Conservation (phyloP, 1,139 yeast species). For the Sugiyamaella sp. region DNA sequence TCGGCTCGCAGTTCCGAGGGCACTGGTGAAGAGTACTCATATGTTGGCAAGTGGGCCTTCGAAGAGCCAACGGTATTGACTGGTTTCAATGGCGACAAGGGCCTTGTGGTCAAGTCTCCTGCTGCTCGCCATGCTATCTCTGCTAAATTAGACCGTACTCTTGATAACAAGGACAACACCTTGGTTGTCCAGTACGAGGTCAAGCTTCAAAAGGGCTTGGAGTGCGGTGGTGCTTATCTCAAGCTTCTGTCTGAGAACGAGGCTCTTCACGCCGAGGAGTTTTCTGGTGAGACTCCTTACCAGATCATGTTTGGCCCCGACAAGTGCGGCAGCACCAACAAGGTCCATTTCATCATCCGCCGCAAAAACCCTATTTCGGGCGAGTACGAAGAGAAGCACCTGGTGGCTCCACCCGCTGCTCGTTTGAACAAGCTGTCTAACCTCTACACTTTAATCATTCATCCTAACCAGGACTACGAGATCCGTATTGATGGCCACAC, state of each 20-base stretch:
- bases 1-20: constrained; percentile 51
- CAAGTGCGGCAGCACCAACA: constrained; percentile 78
- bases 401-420: constrained; percentile 68
- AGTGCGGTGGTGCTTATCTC: constrained; percentile 88
- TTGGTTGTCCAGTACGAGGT: constrained; percentile 88
- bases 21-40: constrained; percentile 52
- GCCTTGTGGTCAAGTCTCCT: constrained; percentile 71
- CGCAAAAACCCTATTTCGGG: constrained; percentile 60
- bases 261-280: constrained; percentile 50
- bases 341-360: constrained; percentile 73
- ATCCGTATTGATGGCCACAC: constrained; percentile 80
- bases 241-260: constrained; percentile 64
- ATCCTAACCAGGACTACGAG: constrained; percentile 67
- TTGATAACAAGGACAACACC: constrained; percentile 61
- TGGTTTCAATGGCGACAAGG: constrained; percentile 66
- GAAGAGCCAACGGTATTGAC: constrained; percentile 60
- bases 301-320: constrained; percentile 96
- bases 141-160: constrained; percentile 54
- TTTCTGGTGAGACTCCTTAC: constrained; percentile 68
- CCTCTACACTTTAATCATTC: constrained; percentile 75
- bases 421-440: constrained; percentile 57
- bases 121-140: constrained; percentile 85
- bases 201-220: constrained; percentile 72
- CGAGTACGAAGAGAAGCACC: constrained; percentile 66
- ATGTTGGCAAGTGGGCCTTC: constrained; percentile 74